A percentile compares a stretch with the other conserved stretches of the same genome.
Conservation (phyloP, 2,329 filamentous ascomycete genomes). For the Botrytis elliptica region DNA sequence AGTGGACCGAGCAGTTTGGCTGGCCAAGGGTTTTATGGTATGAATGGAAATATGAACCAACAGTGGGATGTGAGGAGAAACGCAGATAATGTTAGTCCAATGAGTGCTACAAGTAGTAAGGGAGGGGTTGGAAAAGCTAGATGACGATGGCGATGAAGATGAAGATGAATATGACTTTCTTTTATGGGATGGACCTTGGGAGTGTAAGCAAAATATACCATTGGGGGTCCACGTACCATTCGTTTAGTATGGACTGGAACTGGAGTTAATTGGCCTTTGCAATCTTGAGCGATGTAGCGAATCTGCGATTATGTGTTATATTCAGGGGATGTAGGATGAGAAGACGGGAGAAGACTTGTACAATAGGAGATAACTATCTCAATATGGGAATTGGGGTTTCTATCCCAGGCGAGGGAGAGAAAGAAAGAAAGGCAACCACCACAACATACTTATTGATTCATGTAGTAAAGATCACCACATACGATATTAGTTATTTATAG, state of each 20-base stretch:
- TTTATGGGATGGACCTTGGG: slow-evolving; percentile 12
- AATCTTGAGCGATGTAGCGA: slow-evolving; percentile 3
- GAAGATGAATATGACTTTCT: slow-evolving; percentile 17
- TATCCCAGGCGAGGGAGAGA: not conserved
- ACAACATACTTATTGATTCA: not conserved
- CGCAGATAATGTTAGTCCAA: slow-evolving; percentile 28
- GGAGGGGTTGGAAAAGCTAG: slow-evolving; percentile 34
- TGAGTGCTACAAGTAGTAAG: slow-evolving; percentile 27
- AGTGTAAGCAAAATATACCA: slow-evolving; percentile 21
- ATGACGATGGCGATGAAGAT: slow-evolving; percentile 19
- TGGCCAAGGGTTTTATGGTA: slow-evolving; percentile 16
- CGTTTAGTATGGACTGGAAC: slow-evolving; percentile 17
- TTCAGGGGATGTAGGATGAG: not conserved
- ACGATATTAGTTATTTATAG: slow-evolving; percentile 12
- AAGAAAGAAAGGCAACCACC: not conserved
- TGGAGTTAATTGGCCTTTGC: slow-evolving; percentile 9
- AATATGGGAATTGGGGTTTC: not conserved
- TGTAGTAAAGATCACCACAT: not conserved
- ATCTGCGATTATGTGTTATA: not conserved
- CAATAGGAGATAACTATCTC: not conserved
- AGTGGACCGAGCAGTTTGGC: slow-evolving; percentile 8
- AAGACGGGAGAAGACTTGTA: not conserved
- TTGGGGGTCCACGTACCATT: slow-evolving; percentile 13
- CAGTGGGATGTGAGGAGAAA: slow-evolving; percentile 22
- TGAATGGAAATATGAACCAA: slow-evolving; percentile 15